Evolutionary conservation across 331 rosid species (phyloP), one percentile per base, ranked within the genome.

Genomic region (Cydonia oblonga): DNA sequence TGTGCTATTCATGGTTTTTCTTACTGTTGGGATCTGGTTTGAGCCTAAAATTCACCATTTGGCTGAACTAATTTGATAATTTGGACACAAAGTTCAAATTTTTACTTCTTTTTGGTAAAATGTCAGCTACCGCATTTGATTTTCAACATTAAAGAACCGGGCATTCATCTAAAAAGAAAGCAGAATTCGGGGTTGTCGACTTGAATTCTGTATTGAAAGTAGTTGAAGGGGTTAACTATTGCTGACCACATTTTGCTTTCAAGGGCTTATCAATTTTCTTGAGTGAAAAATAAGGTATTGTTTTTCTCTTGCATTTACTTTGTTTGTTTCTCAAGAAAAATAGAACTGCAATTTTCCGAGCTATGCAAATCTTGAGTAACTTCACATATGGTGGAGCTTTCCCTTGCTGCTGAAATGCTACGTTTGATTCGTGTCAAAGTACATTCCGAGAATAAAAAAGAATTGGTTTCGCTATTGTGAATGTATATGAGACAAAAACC

Each of bases 341-440:
- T 25, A 28, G n/a, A 73, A 56, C 40, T 44, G 68, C 40, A 18
- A 51, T 73, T 51, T 19, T 64, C 18, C 10, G 5, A 81, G 83
- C 74, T 57, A 58, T 54, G 63, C 74, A 66, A 61, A 32, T 73
- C 16, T 78, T 75, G 76, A 64, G 73, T 67, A 76, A 77, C 82
- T 73, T 73, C 13, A 44, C 54, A 63, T 76, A 10, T 38, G 13
- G 42, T 38, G 42, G 13, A 30, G 54, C 77, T 71, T 79, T 66
- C 73, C 61, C 69, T 75, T 60, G 62, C 46, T 52, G 30, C 60
- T 44, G 26, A 49, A 65, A 79, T 64, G 59, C 65, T 75, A 8
- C 70, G 18, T 51, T 74, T 40, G 57, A 72, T 75, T 74, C 66
- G 15, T 25, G 49, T 68, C 56, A 20, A 70, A 71, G 73, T 69